A percentile compares a stretch with the other conserved stretches of the same genome.
These are phyloP conservation scores for Trichoderma cornu-damae DNA, from an alignment of 2,329 filamentous ascomycete genomes.

Conservation along the genomic window DNA sequence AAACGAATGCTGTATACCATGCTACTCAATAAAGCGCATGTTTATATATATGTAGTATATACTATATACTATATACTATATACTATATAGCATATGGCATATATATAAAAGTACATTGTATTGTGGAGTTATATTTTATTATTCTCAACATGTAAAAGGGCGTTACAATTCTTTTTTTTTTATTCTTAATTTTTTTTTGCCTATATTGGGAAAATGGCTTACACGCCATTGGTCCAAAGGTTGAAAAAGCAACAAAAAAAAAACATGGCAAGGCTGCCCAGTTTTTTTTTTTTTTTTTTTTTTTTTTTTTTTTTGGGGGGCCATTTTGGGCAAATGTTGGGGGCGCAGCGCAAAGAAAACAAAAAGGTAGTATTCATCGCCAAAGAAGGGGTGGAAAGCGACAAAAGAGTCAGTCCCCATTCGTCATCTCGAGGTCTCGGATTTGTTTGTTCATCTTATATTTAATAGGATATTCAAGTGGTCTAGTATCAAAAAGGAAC, in stretches of 20 bases:
- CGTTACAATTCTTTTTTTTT: background rate
- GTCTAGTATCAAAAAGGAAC: background rate
- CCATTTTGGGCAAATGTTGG: too few species aligned
- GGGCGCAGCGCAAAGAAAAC: too few species aligned
- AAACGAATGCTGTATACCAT: too few species aligned
- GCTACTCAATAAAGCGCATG: too few species aligned
- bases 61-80: too few species aligned
- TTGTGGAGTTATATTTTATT: too few species aligned
- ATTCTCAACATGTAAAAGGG: too few species aligned
- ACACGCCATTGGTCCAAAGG: constrained; percentile 1
- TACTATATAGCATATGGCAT: too few species aligned
- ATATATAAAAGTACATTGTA: too few species aligned
- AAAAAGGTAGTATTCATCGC: background rate
- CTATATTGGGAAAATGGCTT: background rate
- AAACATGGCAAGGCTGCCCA: background rate
- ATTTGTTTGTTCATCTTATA: background rate
- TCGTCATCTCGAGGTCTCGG: background rate
- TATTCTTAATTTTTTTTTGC: too few species aligned
- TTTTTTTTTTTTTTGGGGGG: background rate
- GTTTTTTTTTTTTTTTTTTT: too few species aligned
- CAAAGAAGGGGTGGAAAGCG: background rate
- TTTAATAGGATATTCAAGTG: background rate
- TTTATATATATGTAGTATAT: too few species aligned
- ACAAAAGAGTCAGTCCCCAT: background rate
- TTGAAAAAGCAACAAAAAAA: background rate